A percentile compares a stretch with the other conserved stretches of the same genome.
Conservation (phyloP, 176 grass and related monocot species). For the Carex myosuroides region DNA sequence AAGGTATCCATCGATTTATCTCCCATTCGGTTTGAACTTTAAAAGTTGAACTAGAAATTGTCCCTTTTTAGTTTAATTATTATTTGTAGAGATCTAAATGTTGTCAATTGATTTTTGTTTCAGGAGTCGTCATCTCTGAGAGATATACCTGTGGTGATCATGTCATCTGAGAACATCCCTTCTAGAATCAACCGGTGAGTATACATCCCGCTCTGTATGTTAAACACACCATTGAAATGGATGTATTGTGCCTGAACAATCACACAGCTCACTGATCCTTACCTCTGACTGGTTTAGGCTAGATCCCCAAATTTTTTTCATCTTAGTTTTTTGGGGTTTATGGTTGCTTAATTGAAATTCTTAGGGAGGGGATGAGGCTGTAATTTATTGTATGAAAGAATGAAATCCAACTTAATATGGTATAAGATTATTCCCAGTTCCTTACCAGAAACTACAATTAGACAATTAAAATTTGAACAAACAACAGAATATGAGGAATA, state of each 20-base stretch:
- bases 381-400: neutral
- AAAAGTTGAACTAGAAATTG: neutral
- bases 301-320: neutral
- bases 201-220: neutral
- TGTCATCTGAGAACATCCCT: conserved; percentile 96
- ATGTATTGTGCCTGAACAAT: neutral
- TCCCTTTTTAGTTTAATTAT: neutral
- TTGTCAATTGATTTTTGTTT: conserved; percentile 4
- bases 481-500: neutral
- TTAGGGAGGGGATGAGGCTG: neutral
- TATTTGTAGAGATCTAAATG: conserved; percentile 7
- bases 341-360: neutral
- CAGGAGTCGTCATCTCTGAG: conserved; percentile 71
- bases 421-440: neutral
- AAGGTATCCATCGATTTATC: conserved; percentile 42
- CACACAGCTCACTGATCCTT: neutral
- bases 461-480: neutral
- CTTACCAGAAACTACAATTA: neutral
- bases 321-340: neutral
- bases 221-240: neutral
- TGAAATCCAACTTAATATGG: neutral
- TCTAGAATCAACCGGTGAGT: conserved; percentile 89
- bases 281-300: neutral
- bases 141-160: conserved; percentile 92
- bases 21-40: neutral